phyloP scores from a whole-genome alignment of 345 rosid species.

The Chamaenerion angustifolium region DNA sequence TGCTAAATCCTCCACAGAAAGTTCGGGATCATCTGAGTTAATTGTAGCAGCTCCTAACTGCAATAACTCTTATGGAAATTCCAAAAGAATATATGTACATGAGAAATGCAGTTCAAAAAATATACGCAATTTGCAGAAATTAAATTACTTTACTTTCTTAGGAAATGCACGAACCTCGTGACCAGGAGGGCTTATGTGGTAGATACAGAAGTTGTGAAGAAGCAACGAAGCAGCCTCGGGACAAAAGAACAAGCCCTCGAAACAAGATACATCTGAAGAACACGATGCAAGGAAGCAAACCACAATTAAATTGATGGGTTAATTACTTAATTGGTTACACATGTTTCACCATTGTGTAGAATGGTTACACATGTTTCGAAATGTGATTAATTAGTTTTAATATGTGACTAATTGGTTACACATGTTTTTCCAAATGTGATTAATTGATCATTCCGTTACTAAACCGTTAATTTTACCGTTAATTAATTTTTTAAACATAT shows the following conservation, averaged over 20 bases:
- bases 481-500: no score
- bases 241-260: slow-evolving; percentile 87
- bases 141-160: not conserved
- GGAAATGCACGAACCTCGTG: slow-evolving; percentile 53
- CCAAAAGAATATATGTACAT: slow-evolving; percentile 20
- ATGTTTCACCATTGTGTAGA: no score
- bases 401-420: no score
- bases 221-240: slow-evolving; percentile 83
- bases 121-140: not conserved
- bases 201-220: slow-evolving; percentile 88
- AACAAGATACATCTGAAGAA: slow-evolving; percentile 71
- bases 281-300: not conserved
- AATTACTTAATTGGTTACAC: no score
- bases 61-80: slow-evolving; percentile 63
- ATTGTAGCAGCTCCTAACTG: slow-evolving; percentile 87
- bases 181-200: slow-evolving; percentile 94
- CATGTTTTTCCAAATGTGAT: no score
- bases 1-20: slow-evolving; percentile 70
- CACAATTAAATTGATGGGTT: no score
- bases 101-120: slow-evolving; percentile 18
- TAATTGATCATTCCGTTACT: no score
- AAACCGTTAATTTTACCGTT: no score
- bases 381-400: no score
- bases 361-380: no score
- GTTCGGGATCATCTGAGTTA: slow-evolving; percentile 34